Base-by-base conservation (phyloP, 345 rosid species). In the Microthlaspi erraticum region DNA sequence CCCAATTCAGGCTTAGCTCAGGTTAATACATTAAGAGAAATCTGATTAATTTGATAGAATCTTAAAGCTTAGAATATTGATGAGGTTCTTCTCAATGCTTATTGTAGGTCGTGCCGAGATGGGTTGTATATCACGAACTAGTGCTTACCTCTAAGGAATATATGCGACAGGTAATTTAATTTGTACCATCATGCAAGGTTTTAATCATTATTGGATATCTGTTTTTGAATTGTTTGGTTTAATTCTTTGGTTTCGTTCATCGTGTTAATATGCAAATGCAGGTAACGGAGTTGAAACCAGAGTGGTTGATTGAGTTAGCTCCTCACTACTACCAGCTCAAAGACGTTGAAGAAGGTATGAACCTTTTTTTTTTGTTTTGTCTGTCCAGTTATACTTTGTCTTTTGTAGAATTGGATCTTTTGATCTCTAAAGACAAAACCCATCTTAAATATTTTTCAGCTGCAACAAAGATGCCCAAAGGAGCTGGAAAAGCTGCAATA, bases 251-350 rank as follows among this genome's bases (percentile, higher is more conserved):
- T 52, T 68, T 75, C 64, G 17, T 57, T 45, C 23, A 38, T 66
- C 5, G 8, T 70, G 31, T 5, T 72, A 74, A 34, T 31, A 75
- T 66, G 10, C 13, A 60, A 75, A 33, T 13, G 51, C 84, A 94
- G 98, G 96, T 90, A 34, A 88, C 97, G 10, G 98, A 95, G 73
- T 87, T 92, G 72, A 95, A 90, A 78, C 99, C 99, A 5, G 99
- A 95, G 42, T 95, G 99, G 98, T 82, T 95, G 81, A 89, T 92
- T 50, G 99, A 95, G 81, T 87, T 92, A 77, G 98, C 97, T 13
- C 99, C 98, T 1, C 98, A 95, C 66, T 95, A 78, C 76, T 95
- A 92, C 84, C 97, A 95, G 82, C 68, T 74, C 78, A 92, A 95
- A 85, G 99, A 95, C 68, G 99, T 95, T 29, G 99, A 95, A 77